Conservation (phyloP, 768 basidiomycete species). For the Polyporus arcularius region DNA sequence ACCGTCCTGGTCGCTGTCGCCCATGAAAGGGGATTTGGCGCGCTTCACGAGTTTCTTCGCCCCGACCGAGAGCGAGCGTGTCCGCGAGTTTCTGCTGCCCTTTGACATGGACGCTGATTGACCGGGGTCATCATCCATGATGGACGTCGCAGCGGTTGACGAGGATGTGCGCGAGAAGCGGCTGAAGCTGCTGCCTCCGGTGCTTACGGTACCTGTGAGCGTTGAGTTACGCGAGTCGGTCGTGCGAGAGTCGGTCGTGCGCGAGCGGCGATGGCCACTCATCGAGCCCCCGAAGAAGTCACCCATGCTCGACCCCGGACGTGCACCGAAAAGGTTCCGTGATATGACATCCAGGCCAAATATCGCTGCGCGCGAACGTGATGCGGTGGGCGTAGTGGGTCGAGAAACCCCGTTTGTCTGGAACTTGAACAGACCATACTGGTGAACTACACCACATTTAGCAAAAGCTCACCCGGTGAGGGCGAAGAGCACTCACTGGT, state of each 20-base stretch:
- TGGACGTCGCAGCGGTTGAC: slow-evolving; percentile 62
- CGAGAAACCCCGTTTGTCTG: slow-evolving; percentile 71
- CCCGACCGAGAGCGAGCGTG: slow-evolving; percentile 33
- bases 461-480: not conserved
- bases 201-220: slow-evolving; percentile 69
- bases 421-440: slow-evolving; percentile 88
- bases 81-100: slow-evolving; percentile 35
- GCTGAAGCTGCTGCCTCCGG: slow-evolving; percentile 64
- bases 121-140: slow-evolving; percentile 62
- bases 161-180: slow-evolving; percentile 71
- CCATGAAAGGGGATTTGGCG: slow-evolving; percentile 43
- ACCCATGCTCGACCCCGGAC: slow-evolving; percentile 65
- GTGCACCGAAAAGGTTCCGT: slow-evolving; percentile 79
- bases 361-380: slow-evolving; percentile 72
- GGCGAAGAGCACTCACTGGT: slow-evolving; percentile 55
- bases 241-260: slow-evolving; percentile 73
- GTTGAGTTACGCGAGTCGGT: slow-evolving; percentile 68
- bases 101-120: slow-evolving; percentile 28
- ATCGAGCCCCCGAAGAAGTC: slow-evolving; percentile 79
- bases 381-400: slow-evolving; percentile 85
- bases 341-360: slow-evolving; percentile 91
- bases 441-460: slow-evolving; percentile 59
- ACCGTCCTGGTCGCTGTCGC: slow-evolving; percentile 31
- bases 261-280: slow-evolving; percentile 64
- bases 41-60: slow-evolving; percentile 52